These are phyloP conservation scores for Fusarium tuaranense DNA, from an alignment of 2,329 filamentous ascomycete species.

Conservation along the genomic window DNA sequence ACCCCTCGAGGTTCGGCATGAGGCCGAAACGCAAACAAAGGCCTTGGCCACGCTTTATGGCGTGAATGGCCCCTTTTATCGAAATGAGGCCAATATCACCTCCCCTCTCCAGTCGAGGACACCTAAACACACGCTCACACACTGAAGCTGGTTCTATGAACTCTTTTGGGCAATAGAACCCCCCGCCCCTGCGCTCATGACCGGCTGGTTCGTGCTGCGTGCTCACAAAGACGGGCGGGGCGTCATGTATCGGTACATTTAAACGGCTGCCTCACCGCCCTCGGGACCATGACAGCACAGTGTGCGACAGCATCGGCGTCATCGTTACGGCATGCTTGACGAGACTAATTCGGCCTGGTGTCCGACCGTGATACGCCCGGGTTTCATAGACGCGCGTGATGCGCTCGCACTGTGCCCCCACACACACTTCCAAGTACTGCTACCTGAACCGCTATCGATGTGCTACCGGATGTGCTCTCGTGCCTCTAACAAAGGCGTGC, in stretches of 20 bases:
- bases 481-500: constrained; percentile 40
- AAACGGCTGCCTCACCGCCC: constrained; percentile 24
- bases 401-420: constrained; percentile 38
- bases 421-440: constrained; percentile 19
- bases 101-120: background rate
- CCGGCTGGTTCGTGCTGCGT: constrained; percentile 34
- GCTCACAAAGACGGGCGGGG: constrained; percentile 34
- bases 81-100: constrained; percentile 1
- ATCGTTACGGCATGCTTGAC: constrained; percentile 29
- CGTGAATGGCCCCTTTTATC: background rate
- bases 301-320: constrained; percentile 34
- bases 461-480: constrained; percentile 37
- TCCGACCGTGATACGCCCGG: background rate
- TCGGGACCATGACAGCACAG: constrained; percentile 26
- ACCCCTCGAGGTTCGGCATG: constrained; percentile 3
- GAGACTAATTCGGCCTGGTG: background rate
- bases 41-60: background rate
- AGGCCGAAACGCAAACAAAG: constrained; percentile 4
- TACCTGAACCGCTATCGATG: constrained; percentile 39
- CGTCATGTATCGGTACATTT: constrained; percentile 30
- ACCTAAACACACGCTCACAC: background rate
- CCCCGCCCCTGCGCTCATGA: constrained; percentile 44
- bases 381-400: constrained; percentile 16
- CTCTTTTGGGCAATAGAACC: constrained; percentile 33
- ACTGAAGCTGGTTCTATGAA: constrained; percentile 5